phyloP scores from a whole-genome alignment of 2,329 filamentous ascomycete genomes.

The Phaeosphaeria sp. region DNA sequence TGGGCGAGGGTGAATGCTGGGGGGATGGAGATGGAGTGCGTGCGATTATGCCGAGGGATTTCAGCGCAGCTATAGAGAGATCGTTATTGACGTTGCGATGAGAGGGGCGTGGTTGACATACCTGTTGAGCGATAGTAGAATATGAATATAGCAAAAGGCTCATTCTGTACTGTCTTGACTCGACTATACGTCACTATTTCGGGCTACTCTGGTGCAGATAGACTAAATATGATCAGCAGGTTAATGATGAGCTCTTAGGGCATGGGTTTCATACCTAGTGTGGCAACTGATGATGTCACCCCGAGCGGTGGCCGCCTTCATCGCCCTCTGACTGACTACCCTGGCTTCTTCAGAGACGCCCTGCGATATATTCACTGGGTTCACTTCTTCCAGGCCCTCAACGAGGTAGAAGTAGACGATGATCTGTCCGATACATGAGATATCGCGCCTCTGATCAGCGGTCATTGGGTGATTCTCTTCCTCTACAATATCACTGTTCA shows the following conservation, averaged over 20 bases:
- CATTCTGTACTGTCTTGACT: not conserved
- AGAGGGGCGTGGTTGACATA: not conserved
- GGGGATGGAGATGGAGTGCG: constrained; percentile 25
- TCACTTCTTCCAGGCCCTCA: constrained; percentile 1
- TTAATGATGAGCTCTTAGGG: too few relatives aligned
- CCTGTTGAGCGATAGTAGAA: constrained; percentile 20
- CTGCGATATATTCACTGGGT: not conserved
- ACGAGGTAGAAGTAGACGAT: constrained; percentile 7
- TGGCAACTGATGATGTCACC: not conserved
- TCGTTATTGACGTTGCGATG: not conserved
- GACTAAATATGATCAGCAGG: not conserved
- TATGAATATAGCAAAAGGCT: constrained; percentile 15
- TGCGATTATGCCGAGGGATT: constrained; percentile 35
- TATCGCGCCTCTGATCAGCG: not conserved
- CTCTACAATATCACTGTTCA: too few relatives aligned
- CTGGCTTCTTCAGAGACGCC: not conserved
- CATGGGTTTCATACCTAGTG: not conserved
- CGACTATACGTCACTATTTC: not conserved
- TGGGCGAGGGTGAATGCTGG: constrained; percentile 11
- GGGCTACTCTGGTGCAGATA: not conserved
- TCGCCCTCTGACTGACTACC: not conserved
- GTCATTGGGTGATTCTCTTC: not conserved
- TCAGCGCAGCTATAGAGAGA: constrained; percentile 16
- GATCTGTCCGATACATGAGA: constrained; percentile 1
- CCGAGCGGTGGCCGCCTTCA: not conserved